phyloP scores from a whole-genome alignment of 2,329 filamentous ascomycete genomes.

The Fusarium tuaranense region DNA sequence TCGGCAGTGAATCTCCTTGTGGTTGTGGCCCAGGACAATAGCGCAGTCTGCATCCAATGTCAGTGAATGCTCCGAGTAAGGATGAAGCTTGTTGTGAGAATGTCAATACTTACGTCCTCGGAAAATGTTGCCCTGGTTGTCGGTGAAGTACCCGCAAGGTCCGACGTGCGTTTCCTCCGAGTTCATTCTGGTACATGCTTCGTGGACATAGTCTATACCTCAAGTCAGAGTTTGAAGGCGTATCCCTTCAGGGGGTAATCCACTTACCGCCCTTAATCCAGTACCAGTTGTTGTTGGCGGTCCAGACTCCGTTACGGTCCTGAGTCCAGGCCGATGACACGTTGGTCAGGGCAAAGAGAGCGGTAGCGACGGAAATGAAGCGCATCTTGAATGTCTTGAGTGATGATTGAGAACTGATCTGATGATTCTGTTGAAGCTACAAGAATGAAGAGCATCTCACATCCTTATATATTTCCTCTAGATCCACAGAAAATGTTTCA shows the following conservation, averaged over 20 bases:
- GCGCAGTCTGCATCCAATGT: slow-evolving; percentile 10
- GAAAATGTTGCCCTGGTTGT: slow-evolving; percentile 3
- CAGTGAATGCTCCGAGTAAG: not conserved
- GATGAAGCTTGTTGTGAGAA: not conserved
- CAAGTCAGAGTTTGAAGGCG: not conserved
- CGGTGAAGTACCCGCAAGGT: slow-evolving; percentile 7
- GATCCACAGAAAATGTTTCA: not conserved
- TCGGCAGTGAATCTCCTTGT: slow-evolving; percentile 1
- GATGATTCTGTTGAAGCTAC: not conserved
- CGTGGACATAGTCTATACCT: slow-evolving; percentile 2
- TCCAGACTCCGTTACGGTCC: slow-evolving; percentile 13
- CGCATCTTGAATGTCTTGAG: slow-evolving; percentile 1
- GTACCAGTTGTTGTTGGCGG: slow-evolving; percentile 17
- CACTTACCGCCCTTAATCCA: slow-evolving; percentile 12
- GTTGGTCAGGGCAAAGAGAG: slow-evolving; percentile 1
- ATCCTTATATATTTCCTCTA: not conserved
- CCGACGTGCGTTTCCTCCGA: not conserved
- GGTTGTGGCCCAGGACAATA: not conserved
- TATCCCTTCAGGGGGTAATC: not conserved
- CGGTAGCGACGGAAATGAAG: not conserved
- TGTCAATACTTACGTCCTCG: slow-evolving; percentile 6
- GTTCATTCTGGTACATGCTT: slow-evolving; percentile 4
- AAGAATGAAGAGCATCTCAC: not conserved
- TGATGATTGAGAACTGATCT: not conserved
- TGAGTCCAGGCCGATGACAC: slow-evolving; percentile 13